Evolutionary conservation across 768 basidiomycete species (phyloP).

Genomic region (Kwoniella sp.): DNA sequence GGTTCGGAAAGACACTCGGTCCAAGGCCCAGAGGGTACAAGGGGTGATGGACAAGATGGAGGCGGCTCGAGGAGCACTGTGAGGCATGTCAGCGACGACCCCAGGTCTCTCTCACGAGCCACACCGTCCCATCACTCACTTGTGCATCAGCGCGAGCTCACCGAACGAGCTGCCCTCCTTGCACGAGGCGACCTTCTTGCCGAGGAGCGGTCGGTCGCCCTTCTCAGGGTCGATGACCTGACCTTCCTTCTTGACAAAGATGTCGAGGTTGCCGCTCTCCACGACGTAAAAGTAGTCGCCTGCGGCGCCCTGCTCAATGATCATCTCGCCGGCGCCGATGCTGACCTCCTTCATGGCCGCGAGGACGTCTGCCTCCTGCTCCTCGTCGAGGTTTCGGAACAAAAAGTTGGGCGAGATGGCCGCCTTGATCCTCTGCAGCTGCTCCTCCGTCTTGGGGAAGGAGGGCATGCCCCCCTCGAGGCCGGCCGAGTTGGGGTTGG

Average conservation of each 20-base stretch:
- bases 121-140: constrained; percentile 49
- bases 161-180: constrained; percentile 83
- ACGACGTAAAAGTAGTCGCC: constrained; percentile 98
- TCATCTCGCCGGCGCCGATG: constrained; percentile 70
- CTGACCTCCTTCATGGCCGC: constrained; percentile 89
- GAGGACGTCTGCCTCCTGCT: constrained; percentile 86
- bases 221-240: constrained; percentile 32
- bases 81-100: neutral
- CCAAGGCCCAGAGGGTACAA: constrained; percentile 82
- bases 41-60: constrained; percentile 80
- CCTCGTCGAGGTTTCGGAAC: constrained; percentile 93
- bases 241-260: constrained; percentile 56
- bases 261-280: constrained; percentile 77
- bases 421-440: constrained; percentile 77
- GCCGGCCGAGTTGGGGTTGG: constrained; percentile 54
- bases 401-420: constrained; percentile 86
- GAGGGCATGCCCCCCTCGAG: constrained; percentile 33
- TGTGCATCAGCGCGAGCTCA: constrained; percentile 97
- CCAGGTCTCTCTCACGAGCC: neutral
- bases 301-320: constrained; percentile 93
- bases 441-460: constrained; percentile 80
- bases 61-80: constrained; percentile 78
- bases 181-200: constrained; percentile 75
- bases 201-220: constrained; percentile 34
- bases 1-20: constrained; percentile 96